These are phyloP conservation scores for Podospora tetraspora DNA, from an alignment of 495 filamentous ascomycete species.

Conservation along the genomic window DNA sequence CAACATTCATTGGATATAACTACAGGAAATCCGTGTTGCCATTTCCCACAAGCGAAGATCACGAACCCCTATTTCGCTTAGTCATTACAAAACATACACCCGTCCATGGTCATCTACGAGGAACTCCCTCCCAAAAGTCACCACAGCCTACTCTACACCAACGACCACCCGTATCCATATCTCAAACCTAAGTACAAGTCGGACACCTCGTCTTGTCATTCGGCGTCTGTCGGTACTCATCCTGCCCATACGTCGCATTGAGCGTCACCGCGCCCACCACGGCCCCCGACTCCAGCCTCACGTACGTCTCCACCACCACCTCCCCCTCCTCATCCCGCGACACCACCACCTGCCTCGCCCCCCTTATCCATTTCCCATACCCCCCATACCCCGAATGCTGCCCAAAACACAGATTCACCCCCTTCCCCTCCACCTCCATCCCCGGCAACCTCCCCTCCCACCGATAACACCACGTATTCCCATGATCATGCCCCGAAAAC, in stretches of 20 bases:
- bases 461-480: slow-evolving; percentile 58
- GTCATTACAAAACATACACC: neutral
- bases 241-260: slow-evolving; percentile 63
- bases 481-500: slow-evolving; percentile 69
- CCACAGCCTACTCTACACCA: slow-evolving; percentile 15
- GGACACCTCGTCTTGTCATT: slow-evolving; percentile 31
- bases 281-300: slow-evolving; percentile 58
- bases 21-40: neutral
- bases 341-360: slow-evolving; percentile 54
- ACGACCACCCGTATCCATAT: slow-evolving; percentile 20
- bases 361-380: slow-evolving; percentile 60
- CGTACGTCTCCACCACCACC: slow-evolving; percentile 54
- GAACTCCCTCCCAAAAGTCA: too few relatives aligned
- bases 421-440: slow-evolving; percentile 30
- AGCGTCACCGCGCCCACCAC: slow-evolving; percentile 53
- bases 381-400: slow-evolving; percentile 68
- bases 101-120: neutral
- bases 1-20: neutral
- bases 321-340: slow-evolving; percentile 32
- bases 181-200: slow-evolving; percentile 4
- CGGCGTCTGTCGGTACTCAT: slow-evolving; percentile 48
- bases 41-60: neutral
- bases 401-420: slow-evolving; percentile 59
- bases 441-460: slow-evolving; percentile 36
- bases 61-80: neutral